These are phyloP conservation scores for Thelonectria blattea DNA, from an alignment of 2,329 filamentous ascomycete genomes.

Conservation along the genomic window DNA sequence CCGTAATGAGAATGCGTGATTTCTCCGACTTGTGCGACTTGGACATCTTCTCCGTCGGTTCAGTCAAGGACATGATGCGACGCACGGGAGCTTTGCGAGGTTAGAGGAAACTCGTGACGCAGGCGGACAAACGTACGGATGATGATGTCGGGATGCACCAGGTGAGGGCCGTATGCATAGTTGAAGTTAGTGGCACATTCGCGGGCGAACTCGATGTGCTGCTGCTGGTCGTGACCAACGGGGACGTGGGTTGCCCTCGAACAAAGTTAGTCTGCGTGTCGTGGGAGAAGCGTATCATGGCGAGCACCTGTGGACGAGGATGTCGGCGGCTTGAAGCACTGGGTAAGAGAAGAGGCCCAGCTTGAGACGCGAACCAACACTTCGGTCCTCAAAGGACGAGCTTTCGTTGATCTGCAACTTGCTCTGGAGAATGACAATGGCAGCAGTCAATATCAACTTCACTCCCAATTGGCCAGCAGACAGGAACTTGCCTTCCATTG, in stretches of 20 bases:
- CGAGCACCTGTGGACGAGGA: conserved; percentile 77
- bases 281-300: not conserved
- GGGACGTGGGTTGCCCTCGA: conserved; percentile 82
- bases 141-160: conserved; percentile 73
- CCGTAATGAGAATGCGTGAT: conserved; percentile 84
- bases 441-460: conserved; percentile 12
- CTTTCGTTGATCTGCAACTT: conserved; percentile 72
- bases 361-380: conserved; percentile 69
- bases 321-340: conserved; percentile 92
- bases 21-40: conserved; percentile 77
- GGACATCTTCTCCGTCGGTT: conserved; percentile 88
- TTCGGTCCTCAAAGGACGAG: conserved; percentile 62
- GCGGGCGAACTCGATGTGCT: conserved; percentile 92
- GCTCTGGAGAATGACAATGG: conserved; percentile 55
- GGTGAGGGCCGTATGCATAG: conserved; percentile 67
- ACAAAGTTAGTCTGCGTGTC: conserved; percentile 45
- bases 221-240: conserved; percentile 92
- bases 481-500: conserved; percentile 82
- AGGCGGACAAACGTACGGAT: conserved; percentile 60
- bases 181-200: conserved; percentile 91
- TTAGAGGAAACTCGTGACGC: not conserved
- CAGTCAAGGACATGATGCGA: conserved; percentile 86
- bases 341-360: conserved; percentile 95
- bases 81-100: conserved; percentile 69
- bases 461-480: too few relatives aligned